These are phyloP conservation scores for Cladosporium sp. DNA, from an alignment of 2,329 filamentous ascomycete species.

Conservation along the genomic window DNA sequence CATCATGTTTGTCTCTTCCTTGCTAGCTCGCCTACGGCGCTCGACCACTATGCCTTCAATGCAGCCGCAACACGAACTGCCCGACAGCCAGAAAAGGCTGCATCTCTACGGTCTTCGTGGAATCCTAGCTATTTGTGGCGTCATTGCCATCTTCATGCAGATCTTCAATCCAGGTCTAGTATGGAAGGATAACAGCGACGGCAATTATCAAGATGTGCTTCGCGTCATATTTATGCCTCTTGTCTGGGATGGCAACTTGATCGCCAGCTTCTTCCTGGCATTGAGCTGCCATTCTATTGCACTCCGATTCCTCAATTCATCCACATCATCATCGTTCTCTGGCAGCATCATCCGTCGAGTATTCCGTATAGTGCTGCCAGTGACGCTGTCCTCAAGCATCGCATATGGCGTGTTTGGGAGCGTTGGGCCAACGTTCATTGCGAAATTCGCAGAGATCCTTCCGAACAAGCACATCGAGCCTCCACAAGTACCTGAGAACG, in stretches of 20 bases:
- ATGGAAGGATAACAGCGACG: conserved; percentile 34
- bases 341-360: conserved; percentile 40
- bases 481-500: conserved; percentile 33
- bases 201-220: conserved; percentile 38
- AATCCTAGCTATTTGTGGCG: conserved; percentile 40
- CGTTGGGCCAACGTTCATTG: conserved; percentile 32
- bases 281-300: conserved; percentile 42
- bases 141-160: conserved; percentile 44
- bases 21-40: not conserved
- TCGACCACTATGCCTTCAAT: not conserved
- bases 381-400: conserved; percentile 39
- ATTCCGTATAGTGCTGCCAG: conserved; percentile 40
- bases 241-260: conserved; percentile 44
- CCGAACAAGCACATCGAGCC: conserved; percentile 35
- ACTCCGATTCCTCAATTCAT: conserved; percentile 39
- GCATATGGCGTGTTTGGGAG: conserved; percentile 34
- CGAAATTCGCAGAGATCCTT: conserved; percentile 35
- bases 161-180: conserved; percentile 43
- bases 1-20: not conserved
- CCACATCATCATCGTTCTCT: conserved; percentile 33
- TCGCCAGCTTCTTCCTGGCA: conserved; percentile 45
- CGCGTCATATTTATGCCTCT: conserved; percentile 44
- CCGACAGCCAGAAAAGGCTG: conserved; percentile 12
- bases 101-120: conserved; percentile 44
- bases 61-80: not conserved